Percentiles rank a stretch among this genome's conserved stretches.
These are phyloP conservation scores for Nepenthes mirabilis DNA, from an alignment of 148 eudicot genomes.

Conservation along the genomic window DNA sequence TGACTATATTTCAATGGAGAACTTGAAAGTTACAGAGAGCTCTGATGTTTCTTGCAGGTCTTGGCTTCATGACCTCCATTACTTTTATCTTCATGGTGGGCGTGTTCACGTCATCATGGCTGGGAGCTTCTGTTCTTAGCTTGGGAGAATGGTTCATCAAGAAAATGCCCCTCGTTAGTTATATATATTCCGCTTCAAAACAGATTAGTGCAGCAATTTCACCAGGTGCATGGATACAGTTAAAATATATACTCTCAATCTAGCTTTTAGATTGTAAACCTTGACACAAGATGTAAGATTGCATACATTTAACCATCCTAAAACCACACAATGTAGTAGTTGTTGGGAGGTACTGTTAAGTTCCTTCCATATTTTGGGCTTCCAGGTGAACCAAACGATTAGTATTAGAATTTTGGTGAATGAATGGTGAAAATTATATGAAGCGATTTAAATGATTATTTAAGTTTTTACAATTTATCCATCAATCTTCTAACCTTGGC, in stretches of 20 bases:
- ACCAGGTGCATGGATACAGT: slow-evolving; percentile 32
- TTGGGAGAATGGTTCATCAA: slow-evolving; percentile 77
- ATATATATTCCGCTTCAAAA: slow-evolving; percentile 71
- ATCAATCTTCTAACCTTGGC: too few species aligned
- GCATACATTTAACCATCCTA: too few species aligned
- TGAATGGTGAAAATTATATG: too few species aligned
- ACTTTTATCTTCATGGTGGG: slow-evolving; percentile 76
- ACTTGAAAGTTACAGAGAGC: background rate
- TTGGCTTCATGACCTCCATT: slow-evolving; percentile 59
- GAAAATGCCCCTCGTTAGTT: slow-evolving; percentile 68
- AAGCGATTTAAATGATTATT: too few species aligned
- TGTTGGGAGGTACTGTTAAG: too few species aligned
- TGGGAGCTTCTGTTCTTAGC: slow-evolving; percentile 56
- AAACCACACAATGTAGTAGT: too few species aligned
- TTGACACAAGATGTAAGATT: too few species aligned
- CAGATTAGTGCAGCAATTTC: slow-evolving; percentile 90
- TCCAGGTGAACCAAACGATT: too few species aligned
- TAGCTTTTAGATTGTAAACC: too few species aligned
- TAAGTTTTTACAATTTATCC: too few species aligned
- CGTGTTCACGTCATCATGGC: slow-evolving; percentile 77
- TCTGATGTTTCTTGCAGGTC: slow-evolving; percentile 24
- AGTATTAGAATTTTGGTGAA: too few species aligned
- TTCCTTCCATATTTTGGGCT: too few species aligned
- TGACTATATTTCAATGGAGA: background rate
- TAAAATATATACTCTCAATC: background rate